These are phyloP conservation scores for Leishmania tropica DNA, from an alignment of 208 protist species.

Conservation along the genomic window DNA sequence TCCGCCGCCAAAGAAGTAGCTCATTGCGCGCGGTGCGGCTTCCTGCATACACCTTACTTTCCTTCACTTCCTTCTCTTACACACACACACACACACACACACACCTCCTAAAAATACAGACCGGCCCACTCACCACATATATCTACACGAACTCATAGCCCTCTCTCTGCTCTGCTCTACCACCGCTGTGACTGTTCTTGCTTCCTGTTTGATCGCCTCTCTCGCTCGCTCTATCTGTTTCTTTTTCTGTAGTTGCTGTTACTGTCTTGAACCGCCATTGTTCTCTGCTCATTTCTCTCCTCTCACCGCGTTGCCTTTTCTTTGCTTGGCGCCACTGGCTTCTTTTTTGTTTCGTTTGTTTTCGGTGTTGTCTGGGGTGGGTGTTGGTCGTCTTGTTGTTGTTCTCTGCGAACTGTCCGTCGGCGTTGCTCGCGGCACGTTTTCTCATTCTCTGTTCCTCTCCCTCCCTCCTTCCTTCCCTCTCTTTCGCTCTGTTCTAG, in stretches of 20 bases:
- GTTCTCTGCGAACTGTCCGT: neutral
- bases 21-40: neutral
- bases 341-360: neutral
- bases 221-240: neutral
- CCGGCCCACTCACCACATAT: neutral
- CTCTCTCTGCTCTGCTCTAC: conserved; percentile 10
- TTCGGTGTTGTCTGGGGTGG: too few species aligned
- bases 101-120: neutral
- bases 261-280: neutral
- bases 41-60: neutral
- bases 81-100: neutral
- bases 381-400: too few species aligned
- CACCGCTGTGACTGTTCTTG: neutral
- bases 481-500: neutral
- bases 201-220: neutral
- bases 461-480: too few species aligned
- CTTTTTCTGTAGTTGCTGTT: neutral
- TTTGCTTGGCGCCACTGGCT: too few species aligned
- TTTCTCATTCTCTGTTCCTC: neutral
- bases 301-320: too few species aligned
- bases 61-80: too few species aligned
- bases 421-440: neutral
- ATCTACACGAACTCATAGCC: neutral
- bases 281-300: neutral
- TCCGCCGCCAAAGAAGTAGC: neutral